Conservation (phyloP, 2,329 filamentous ascomycete genomes). For the Scorias spongiosa region DNA sequence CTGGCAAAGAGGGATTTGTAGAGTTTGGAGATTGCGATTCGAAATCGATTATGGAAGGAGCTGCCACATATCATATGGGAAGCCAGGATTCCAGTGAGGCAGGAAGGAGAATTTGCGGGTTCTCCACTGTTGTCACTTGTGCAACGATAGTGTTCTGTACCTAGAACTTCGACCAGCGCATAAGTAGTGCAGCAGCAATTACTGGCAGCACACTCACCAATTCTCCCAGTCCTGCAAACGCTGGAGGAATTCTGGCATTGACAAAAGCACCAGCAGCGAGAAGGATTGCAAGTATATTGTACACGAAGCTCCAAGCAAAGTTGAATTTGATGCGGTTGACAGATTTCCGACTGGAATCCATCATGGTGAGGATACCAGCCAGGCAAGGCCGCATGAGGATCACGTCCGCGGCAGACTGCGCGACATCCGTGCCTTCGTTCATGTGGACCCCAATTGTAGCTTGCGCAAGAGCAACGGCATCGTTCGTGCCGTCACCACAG, state of each 20-base stretch:
- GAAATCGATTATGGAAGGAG: too few relatives aligned
- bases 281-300: constrained; percentile 54
- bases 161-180: too few relatives aligned
- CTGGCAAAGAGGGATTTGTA: too few relatives aligned
- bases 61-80: too few relatives aligned
- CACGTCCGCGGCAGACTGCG: constrained; percentile 51
- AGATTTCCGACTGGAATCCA: constrained; percentile 36
- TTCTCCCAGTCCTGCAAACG: constrained; percentile 56
- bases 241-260: constrained; percentile 37
- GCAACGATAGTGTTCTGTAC: not conserved
- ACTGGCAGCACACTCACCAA: constrained; percentile 61
- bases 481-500: constrained; percentile 66
- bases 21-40: too few relatives aligned
- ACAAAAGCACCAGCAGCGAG: constrained; percentile 53
- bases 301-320: constrained; percentile 54
- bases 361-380: constrained; percentile 39
- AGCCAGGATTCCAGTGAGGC: too few relatives aligned
- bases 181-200: constrained; percentile 37
- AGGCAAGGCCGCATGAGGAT: constrained; percentile 43
- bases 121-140: too few relatives aligned
- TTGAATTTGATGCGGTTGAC: constrained; percentile 41
- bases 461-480: constrained; percentile 55
- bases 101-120: too few relatives aligned
- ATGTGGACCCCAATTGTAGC: constrained; percentile 60
- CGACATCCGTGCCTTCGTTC: constrained; percentile 46